Base-by-base conservation (phyloP, 106 monocot genomes). In the Allium fistulosum region DNA sequence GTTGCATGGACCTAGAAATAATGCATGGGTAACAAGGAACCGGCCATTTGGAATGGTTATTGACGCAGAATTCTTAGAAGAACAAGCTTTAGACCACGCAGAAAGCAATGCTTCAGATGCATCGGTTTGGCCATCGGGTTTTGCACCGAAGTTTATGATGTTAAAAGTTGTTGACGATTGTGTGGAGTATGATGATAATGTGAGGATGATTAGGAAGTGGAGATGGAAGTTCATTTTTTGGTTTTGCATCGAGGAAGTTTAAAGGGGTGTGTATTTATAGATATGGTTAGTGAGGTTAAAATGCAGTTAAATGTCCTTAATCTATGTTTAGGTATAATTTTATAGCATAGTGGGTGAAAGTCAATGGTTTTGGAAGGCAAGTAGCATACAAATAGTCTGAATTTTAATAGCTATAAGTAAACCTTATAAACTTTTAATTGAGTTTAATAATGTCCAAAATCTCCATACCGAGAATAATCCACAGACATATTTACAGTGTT, bases 21-120 rank as follows among this genome's bases (percentile, higher is more conserved):
- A 48, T 1, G 27, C 51, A 1, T 52, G 17, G 7, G 51, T 66
- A 13, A 66, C 51, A 4, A 15, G 26, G n/a, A 66, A 66, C 1
- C 22, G 17, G 6, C 66, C 66, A 2, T 4, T 26, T 15, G 66
- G 66, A 2, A 66, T 52, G 11, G 9, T 18, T 13, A 66, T 17
- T 9, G 49, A 50, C 2, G 66, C 15, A 10, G 49, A 48, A 49
- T 9, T 17, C 11, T 9, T 22, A 10, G 13, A 10, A 52, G 22
- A 26, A 52, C 66, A 66, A 26, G 66, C 66, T 48, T 22, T 66
- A 16, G 66, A 49, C 66, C 66, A 66, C 17, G 66, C 51, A 11
- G 11, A 11, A 2, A 22, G 50, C 13, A 66, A 13, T 8, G 66
- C n/a, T 5, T 11, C 26, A 17, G 66, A 50, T 9, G 51, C 11